Evolutionary conservation across 148 eudicot genomes (phyloP).

Genomic region (Fallopia convolvulus): DNA sequence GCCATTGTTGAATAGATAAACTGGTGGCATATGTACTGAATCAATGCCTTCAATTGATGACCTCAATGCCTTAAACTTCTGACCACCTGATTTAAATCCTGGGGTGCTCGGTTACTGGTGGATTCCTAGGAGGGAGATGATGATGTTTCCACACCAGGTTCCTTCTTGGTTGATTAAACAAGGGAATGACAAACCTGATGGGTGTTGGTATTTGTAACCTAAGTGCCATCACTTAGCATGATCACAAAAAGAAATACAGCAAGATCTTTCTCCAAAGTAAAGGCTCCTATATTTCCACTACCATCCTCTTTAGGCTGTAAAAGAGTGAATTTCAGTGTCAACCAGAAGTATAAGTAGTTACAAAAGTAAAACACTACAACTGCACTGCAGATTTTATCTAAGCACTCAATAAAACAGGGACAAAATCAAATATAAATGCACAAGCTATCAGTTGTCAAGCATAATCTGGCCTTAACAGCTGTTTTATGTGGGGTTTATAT

Average conservation of each 20-base stretch:
- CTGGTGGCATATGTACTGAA: too few species aligned
- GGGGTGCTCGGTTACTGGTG: too few species aligned
- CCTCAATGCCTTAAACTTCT: too few species aligned
- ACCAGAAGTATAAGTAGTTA: background rate
- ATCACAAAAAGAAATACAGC: slow-evolving; percentile 64
- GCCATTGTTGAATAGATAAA: too few species aligned
- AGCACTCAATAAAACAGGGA: background rate
- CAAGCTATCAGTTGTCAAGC: background rate
- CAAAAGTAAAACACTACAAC: background rate
- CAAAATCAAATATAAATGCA: background rate
- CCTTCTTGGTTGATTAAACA: slow-evolving; percentile 60
- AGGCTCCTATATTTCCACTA: slow-evolving; percentile 42
- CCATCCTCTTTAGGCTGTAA: slow-evolving; percentile 62
- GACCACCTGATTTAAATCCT: too few species aligned
- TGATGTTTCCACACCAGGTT: slow-evolving; percentile 85
- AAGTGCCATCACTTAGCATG: slow-evolving; percentile 55
- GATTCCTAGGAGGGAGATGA: slow-evolving; percentile 84
- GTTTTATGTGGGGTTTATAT: too few species aligned
- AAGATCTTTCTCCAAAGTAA: slow-evolving; percentile 43
- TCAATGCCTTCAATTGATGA: too few species aligned
- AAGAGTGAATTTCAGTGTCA: background rate
- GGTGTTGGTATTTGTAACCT: slow-evolving; percentile 94
- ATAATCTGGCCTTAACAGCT: too few species aligned
- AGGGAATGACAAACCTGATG: slow-evolving; percentile 56
- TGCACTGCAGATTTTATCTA: background rate